phyloP scores from a whole-genome alignment of 1,284 basidiomycete species.

The Puccinia polysora region DNA sequence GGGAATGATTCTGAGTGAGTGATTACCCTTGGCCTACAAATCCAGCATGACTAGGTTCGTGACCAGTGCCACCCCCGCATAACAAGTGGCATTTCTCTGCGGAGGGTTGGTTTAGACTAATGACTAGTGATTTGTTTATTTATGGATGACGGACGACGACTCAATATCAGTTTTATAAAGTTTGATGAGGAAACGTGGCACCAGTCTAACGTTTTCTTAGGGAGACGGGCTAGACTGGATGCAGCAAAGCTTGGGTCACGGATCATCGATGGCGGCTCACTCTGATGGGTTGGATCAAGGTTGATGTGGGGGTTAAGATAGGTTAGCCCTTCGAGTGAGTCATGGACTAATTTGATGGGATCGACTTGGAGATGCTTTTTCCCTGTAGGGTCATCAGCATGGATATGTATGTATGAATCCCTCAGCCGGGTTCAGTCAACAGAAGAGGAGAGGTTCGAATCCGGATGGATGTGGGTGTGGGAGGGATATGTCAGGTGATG shows the following conservation, averaged over 20 bases:
- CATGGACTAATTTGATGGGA: constrained; percentile 63
- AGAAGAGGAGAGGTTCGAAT: too few species aligned
- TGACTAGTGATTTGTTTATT: constrained; percentile 57
- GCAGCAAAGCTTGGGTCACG: too few species aligned
- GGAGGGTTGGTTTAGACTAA: constrained; percentile 62
- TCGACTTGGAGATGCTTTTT: background rate
- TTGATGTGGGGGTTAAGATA: constrained; percentile 66
- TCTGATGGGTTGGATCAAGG: constrained; percentile 58
- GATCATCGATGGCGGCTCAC: background rate
- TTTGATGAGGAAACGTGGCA: constrained; percentile 36
- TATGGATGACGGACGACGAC: background rate
- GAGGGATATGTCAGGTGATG: too few species aligned
- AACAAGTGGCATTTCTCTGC: constrained; percentile 70
- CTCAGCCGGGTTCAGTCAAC: too few species aligned
- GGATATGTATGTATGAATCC: too few species aligned
- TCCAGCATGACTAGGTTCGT: constrained; percentile 79
- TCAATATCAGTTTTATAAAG: constrained; percentile 15
- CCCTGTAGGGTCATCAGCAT: background rate
- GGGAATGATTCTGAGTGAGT: background rate
- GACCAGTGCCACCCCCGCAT: constrained; percentile 84
- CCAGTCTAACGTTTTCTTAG: too few species aligned
- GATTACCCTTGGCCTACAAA: constrained; percentile 60
- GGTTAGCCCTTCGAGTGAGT: constrained; percentile 70
- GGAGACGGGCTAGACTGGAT: too few species aligned
- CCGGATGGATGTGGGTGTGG: too few species aligned